Conservation (phyloP, 2,329 filamentous ascomycete species). For the Daldinia sp. region DNA sequence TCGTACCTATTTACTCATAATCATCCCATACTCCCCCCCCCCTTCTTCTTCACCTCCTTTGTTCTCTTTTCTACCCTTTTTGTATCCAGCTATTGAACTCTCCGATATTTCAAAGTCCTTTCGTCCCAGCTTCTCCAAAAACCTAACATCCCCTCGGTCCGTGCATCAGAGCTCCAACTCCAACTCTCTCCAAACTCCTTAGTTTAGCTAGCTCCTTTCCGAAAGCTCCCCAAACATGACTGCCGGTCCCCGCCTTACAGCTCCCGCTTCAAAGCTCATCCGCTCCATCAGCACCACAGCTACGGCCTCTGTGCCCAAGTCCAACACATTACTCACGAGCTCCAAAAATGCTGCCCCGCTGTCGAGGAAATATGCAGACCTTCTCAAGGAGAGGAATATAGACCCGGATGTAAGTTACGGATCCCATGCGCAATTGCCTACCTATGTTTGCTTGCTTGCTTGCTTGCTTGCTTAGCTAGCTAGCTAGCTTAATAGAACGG, state of each 20-base stretch:
- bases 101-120: conserved; percentile 7
- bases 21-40: conserved; percentile 22
- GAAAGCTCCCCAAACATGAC: conserved; percentile 44
- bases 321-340: conserved; percentile 47
- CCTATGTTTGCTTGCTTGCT: neutral
- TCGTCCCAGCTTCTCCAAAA: conserved; percentile 15
- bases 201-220: neutral
- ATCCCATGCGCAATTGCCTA: neutral
- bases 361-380: conserved; percentile 53
- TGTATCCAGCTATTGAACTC: conserved; percentile 31
- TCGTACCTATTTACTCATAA: conserved; percentile 20
- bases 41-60: conserved; percentile 28
- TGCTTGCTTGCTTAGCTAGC: neutral
- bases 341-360: conserved; percentile 49
- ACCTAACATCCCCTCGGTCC: conserved; percentile 4
- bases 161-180: conserved; percentile 7
- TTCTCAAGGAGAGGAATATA: conserved; percentile 52
- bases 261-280: conserved; percentile 49
- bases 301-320: conserved; percentile 42
- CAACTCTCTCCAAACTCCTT: neutral
- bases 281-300: conserved; percentile 51
- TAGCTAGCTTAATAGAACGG: neutral
- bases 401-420: conserved; percentile 50
- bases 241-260: conserved; percentile 51
- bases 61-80: conserved; percentile 29